Percentiles rank a stretch among this genome's conserved stretches.
phyloP scores from a whole-genome alignment of 768 basidiomycete genomes.

The Lactifluus echinatus region DNA sequence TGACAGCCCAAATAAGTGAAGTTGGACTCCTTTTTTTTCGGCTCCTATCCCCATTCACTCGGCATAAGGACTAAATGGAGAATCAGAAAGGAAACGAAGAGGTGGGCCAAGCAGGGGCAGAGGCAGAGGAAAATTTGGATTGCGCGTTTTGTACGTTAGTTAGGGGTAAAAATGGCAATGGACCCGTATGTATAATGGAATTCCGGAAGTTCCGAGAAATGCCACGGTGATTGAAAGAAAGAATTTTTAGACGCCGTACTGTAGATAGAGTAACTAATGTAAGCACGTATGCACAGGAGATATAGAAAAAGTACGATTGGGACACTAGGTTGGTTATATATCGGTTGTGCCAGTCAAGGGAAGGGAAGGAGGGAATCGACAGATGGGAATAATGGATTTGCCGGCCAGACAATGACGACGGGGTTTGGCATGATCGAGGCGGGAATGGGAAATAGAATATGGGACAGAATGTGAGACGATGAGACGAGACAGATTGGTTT shows the following conservation, averaged over 20 bases:
- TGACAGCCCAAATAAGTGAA: not conserved
- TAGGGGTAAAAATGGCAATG: not conserved
- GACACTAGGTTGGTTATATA: not conserved
- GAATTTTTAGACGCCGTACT: not conserved
- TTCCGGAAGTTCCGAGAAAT: not conserved
- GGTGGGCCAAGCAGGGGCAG: not conserved
- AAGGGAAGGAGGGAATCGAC: not conserved
- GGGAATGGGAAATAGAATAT: conserved; percentile 11
- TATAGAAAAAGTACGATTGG: not conserved
- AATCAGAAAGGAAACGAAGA: not conserved
- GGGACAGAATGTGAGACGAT: conserved; percentile 5
- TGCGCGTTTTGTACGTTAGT: not conserved
- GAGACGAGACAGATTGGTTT: conserved; percentile 8
- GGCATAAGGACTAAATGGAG: not conserved
- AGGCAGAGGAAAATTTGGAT: not conserved
- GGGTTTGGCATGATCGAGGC: not conserved
- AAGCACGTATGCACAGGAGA: not conserved
- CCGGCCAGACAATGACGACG: not conserved
- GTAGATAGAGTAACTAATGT: not conserved
- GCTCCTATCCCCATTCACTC: not conserved
- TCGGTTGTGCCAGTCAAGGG: not conserved
- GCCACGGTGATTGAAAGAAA: not conserved
- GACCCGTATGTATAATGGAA: not conserved
- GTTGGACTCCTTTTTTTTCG: not conserved
- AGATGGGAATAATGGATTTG: not conserved